These are phyloP conservation scores for Rhododendron griersonianum DNA, from an alignment of 148 eudicot genomes.

Conservation along the genomic window DNA sequence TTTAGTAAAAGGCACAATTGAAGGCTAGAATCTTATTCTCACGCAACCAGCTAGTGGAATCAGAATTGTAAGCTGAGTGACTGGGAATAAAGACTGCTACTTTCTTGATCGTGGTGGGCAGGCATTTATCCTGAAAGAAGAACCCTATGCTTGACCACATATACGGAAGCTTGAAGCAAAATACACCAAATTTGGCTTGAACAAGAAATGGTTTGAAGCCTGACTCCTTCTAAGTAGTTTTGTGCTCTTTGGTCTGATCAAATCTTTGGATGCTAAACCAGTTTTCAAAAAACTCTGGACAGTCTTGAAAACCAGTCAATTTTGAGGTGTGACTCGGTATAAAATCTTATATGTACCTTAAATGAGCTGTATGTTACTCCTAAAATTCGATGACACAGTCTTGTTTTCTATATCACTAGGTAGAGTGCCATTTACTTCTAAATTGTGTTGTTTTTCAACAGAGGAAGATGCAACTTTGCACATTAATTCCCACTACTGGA, in stretches of 20 bases:
- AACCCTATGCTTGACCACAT: slow-evolving; percentile 5
- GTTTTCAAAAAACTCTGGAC: not conserved
- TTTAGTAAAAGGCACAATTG: not conserved
- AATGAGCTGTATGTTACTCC: not conserved
- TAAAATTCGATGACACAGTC: not conserved
- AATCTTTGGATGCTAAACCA: not conserved
- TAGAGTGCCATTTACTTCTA: not conserved
- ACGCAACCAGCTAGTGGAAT: slow-evolving; percentile 5
- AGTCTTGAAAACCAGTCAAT: not conserved
- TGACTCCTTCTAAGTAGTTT: not conserved
- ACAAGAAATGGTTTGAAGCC: not conserved
- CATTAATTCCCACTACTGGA: not conserved
- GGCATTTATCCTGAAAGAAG: not conserved
- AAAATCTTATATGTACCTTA: not conserved
- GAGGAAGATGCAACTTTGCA: not conserved
- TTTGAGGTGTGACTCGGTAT: not conserved
- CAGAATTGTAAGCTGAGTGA: not conserved
- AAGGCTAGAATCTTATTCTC: slow-evolving; percentile 11
- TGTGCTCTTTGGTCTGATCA: not conserved
- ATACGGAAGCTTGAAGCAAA: not conserved
- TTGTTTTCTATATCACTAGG: not conserved
- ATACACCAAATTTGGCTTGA: not conserved
- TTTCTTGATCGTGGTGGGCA: not conserved
- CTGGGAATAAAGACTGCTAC: not conserved
- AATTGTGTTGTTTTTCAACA: not conserved